Evolutionary conservation across 139 green algal species (phyloP).

Genomic region (Dunaliella sp.): DNA sequence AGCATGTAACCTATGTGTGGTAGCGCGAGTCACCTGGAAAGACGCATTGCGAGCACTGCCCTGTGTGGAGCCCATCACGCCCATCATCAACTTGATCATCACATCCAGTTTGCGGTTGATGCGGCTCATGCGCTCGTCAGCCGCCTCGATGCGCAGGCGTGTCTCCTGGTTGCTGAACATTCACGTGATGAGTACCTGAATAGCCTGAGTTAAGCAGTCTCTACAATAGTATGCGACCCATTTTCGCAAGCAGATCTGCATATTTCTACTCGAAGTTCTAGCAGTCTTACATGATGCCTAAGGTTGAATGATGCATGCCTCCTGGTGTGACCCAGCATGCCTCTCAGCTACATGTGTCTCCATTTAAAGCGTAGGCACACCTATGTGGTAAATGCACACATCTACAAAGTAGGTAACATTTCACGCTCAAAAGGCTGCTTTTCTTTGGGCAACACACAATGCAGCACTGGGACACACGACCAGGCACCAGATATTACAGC

Average conservation of each 20-base stretch:
- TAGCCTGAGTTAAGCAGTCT: background rate
- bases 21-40: background rate
- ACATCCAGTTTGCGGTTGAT: slow-evolving; percentile 27
- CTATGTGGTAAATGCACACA: too few species aligned
- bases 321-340: too few species aligned
- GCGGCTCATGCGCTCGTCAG: slow-evolving; percentile 13
- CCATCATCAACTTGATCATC: slow-evolving; percentile 14
- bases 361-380: too few species aligned
- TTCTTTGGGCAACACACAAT: too few species aligned
- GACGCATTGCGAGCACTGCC: background rate
- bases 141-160: slow-evolving; percentile 25
- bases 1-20: too few species aligned
- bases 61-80: background rate
- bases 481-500: too few species aligned
- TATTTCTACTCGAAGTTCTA: background rate
- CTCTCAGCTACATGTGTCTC: too few species aligned
- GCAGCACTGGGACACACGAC: too few species aligned
- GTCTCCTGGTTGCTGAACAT: slow-evolving; percentile 21
- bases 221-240: background rate
- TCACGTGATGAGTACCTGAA: background rate
- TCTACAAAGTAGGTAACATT: too few species aligned
- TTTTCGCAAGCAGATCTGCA: background rate
- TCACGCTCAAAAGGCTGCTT: too few species aligned
- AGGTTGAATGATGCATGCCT: too few species aligned
- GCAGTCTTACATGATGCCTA: background rate